Percentiles rank a stretch among this genome's conserved stretches.
These are phyloP conservation scores for Annulohypoxylon moriforme DNA, from an alignment of 495 filamentous ascomycete species.

Conservation along the genomic window DNA sequence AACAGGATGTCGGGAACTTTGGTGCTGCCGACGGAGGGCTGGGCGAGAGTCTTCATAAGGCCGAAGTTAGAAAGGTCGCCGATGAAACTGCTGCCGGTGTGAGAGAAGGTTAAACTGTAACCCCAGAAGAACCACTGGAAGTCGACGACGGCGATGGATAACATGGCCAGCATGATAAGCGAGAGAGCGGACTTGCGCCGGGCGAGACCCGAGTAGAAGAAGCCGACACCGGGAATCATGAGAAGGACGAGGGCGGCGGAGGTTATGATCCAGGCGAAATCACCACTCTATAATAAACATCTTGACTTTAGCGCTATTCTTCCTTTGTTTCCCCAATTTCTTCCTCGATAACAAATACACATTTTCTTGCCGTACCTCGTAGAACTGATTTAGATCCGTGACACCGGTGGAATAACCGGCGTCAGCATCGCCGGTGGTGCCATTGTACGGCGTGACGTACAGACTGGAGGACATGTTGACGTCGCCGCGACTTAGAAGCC, in stretches of 20 bases:
- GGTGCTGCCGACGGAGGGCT: slow-evolving; percentile 82
- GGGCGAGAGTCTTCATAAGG: slow-evolving; percentile 79
- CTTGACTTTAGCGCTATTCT: slow-evolving; percentile 37
- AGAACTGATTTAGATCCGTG: slow-evolving; percentile 50
- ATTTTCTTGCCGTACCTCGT: slow-evolving; percentile 45
- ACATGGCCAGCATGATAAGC: slow-evolving; percentile 93
- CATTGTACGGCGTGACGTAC: slow-evolving; percentile 50
- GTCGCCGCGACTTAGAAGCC: slow-evolving; percentile 7
- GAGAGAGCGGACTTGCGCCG: slow-evolving; percentile 95
- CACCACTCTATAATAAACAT: slow-evolving; percentile 70
- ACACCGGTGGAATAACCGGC: slow-evolving; percentile 45
- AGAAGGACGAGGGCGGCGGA: slow-evolving; percentile 84
- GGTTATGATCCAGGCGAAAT: slow-evolving; percentile 85
- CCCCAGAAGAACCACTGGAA: slow-evolving; percentile 99
- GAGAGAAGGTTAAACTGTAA: slow-evolving; percentile 91
- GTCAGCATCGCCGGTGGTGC: slow-evolving; percentile 45
- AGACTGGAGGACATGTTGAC: slow-evolving; percentile 46
- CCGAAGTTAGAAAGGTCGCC: slow-evolving; percentile 89
- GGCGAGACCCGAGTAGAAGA: slow-evolving; percentile 99
- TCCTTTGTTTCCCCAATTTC: background rate
- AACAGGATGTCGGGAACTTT: slow-evolving; percentile 91
- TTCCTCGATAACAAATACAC: background rate
- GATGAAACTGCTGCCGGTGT: slow-evolving; percentile 85
- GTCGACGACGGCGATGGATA: slow-evolving; percentile 86
- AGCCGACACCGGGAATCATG: slow-evolving; percentile 94